These are phyloP conservation scores for Chrysanthemum seticuspe DNA, from an alignment of 129 eudicot genomes.

Conservation along the genomic window DNA sequence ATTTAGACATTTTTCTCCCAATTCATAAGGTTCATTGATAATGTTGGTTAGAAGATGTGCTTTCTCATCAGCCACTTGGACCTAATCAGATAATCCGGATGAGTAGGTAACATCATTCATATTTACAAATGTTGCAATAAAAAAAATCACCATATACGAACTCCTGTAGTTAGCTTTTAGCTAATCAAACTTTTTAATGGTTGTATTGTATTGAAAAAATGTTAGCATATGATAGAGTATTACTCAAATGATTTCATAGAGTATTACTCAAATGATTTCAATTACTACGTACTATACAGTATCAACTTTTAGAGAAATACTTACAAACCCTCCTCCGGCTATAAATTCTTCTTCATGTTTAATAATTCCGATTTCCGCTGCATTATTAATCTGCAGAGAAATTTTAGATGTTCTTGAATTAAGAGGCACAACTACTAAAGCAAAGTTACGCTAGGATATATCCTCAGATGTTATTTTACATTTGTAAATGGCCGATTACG, in stretches of 20 bases:
- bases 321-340: conserved; percentile 18
- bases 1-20: too few relatives aligned
- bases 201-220: too few relatives aligned
- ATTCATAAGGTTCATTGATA: too few relatives aligned
- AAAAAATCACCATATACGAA: too few relatives aligned
- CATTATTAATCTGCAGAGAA: conserved; percentile 18
- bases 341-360: conserved; percentile 20
- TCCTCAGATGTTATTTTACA: too few relatives aligned
- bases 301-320: background rate
- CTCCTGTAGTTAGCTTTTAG: background rate
- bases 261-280: too few relatives aligned
- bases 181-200: too few relatives aligned
- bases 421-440: background rate
- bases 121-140: too few relatives aligned
- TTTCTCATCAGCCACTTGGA: background rate
- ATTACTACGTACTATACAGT: too few relatives aligned
- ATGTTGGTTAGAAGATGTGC: background rate
- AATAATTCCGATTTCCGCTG: background rate
- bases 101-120: background rate
- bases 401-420: background rate
- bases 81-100: background rate
- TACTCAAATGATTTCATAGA: too few relatives aligned
- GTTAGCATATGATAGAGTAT: too few relatives aligned
- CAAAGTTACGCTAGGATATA: too few relatives aligned
- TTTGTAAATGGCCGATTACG: background rate